Evolutionary conservation across 768 basidiomycete genomes (phyloP), one percentile per base, ranked within the genome.

Genomic region (Kondoa malvinella): DNA sequence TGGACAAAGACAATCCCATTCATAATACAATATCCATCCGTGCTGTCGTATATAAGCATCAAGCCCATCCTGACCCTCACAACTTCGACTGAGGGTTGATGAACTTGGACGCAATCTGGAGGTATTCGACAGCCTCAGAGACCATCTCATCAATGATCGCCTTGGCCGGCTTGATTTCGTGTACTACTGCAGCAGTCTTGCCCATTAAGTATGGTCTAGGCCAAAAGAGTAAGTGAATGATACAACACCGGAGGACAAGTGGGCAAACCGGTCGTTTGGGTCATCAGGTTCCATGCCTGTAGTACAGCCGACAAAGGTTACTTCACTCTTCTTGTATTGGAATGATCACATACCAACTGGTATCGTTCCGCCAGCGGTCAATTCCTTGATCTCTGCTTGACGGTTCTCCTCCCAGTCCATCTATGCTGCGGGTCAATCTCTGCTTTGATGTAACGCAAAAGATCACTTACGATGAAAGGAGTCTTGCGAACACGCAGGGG

Each of bases 381-480:
- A 81, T 70, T 85, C 83, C 77, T 85, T 84, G 75, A 92, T 92
- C 80, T 92, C 89, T 2, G 78, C 81, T 75, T 85, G 83, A 32
- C 87, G 81, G 77, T 88, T 88, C 72, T 80, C 81, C 73, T 90
- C 85, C 88, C 87, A 87, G 60, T 64, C 65, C 84, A 85, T 67
- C 31, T 12, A 26, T 70, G n/a, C 57, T 26, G 15, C 56, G 67
- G 66, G 34, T 50, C 50, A 59, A 27, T 21, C 2, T 26, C 8
- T 21, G 30, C 16, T 4, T 29, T 15, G 17, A 32, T 65, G n/a
- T 32, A 33, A 65, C 17, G 34, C 27, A 78, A 81, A 57, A 73
- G 87, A 88, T 90, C 91, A 71, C 90, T 84, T 17, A 85, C 84
- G 69, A 94, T 83, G 76, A 90, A 95, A 21, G 87, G 84, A 1